phyloP scores from a whole-genome alignment of 495 filamentous ascomycete species.

The Amphirosellinia nigrospora region DNA sequence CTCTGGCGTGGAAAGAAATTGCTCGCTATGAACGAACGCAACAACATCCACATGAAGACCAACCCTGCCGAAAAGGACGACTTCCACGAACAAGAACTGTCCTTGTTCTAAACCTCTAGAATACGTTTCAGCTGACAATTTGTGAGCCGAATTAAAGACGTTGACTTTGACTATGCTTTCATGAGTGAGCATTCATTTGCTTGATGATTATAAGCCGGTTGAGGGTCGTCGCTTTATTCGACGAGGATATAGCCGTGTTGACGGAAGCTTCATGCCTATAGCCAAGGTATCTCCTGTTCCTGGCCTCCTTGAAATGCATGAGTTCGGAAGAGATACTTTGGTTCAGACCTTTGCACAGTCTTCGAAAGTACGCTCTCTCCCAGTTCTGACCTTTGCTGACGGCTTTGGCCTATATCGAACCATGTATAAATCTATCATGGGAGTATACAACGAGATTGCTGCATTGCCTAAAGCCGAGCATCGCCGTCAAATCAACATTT shows the following conservation, averaged over 20 bases:
- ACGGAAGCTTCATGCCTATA: neutral
- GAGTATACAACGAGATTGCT: neutral
- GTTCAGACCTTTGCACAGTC: neutral
- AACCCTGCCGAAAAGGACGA: neutral
- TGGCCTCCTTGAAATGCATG: neutral
- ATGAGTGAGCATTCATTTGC: neutral
- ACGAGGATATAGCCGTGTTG: neutral
- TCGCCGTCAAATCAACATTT: constrained; percentile 14
- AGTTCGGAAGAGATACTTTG: neutral
- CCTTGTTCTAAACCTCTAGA: neutral
- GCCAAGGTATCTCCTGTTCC: neutral
- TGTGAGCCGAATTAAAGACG: neutral
- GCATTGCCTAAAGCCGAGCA: neutral
- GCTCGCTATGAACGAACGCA: neutral
- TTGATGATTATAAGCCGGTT: neutral
- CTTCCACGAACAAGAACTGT: neutral
- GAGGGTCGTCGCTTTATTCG: neutral
- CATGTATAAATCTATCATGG: constrained; percentile 22
- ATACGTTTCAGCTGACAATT: neutral
- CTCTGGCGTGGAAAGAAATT: neutral
- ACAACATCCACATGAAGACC: neutral
- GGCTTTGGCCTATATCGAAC: constrained; percentile 19
- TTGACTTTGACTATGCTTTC: neutral
- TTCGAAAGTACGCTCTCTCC: neutral
- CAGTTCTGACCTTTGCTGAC: constrained; percentile 9